Evolutionary conservation across 768 basidiomycete species (phyloP).

Genomic region (Psilocybe azurescens): DNA sequence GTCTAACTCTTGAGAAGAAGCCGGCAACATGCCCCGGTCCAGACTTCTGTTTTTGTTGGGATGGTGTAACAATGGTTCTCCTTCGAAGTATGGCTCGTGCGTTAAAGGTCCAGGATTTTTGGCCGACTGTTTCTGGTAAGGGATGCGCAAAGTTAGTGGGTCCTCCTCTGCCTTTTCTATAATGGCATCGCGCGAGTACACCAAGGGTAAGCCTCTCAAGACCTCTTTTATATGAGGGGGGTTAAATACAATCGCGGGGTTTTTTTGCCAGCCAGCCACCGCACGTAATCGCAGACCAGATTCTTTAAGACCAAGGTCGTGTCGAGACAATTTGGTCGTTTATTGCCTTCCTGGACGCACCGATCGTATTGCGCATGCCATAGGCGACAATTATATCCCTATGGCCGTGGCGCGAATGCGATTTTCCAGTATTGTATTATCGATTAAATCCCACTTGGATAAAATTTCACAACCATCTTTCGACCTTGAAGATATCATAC

Average conservation of each 20-base stretch:
- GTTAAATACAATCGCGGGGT: constrained; percentile 20
- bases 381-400: constrained; percentile 25
- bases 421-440: constrained; percentile 25
- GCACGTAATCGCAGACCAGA: constrained; percentile 23
- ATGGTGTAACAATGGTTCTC: background rate
- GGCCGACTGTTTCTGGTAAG: too few species aligned
- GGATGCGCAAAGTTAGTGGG: too few species aligned
- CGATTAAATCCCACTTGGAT: constrained; percentile 27
- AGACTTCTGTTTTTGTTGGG: background rate
- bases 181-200: background rate
- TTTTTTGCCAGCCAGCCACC: constrained; percentile 26
- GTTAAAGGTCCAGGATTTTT: too few species aligned
- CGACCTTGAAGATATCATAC: constrained; percentile 13
- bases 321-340: constrained; percentile 20
- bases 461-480: constrained; percentile 18
- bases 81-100: constrained; percentile 16
- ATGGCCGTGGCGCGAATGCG: constrained; percentile 27
- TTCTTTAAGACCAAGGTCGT: constrained; percentile 26
- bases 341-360: constrained; percentile 25
- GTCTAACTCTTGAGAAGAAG: constrained; percentile 26
- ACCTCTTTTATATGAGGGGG: background rate
- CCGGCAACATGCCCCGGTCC: constrained; percentile 12
- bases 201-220: background rate
- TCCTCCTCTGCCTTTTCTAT: too few species aligned
- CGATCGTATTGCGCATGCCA: constrained; percentile 22